These are phyloP conservation scores for Coniella vitis DNA, from an alignment of 2,329 filamentous ascomycete genomes.

Conservation along the genomic window DNA sequence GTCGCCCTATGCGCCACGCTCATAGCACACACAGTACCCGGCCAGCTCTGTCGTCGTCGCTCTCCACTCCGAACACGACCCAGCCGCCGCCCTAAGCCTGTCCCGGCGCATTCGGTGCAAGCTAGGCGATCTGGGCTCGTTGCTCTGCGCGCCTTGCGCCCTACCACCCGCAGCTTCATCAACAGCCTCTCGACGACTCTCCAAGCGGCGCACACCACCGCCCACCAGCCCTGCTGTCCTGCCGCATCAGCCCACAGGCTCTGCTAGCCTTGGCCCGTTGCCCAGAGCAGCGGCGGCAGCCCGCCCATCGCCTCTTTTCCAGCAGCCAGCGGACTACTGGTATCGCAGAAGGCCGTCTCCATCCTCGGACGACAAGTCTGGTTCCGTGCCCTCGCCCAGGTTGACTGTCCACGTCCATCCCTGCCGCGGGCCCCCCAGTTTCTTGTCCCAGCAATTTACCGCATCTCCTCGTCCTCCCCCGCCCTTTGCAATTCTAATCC, in stretches of 20 bases:
- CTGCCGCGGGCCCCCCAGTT: slow-evolving; percentile 10
- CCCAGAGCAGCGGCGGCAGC: no score
- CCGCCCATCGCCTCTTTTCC: no score
- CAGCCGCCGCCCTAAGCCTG: background rate
- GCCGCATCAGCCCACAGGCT: no score
- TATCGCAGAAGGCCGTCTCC: no score
- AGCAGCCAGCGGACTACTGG: no score
- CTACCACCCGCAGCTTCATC: background rate
- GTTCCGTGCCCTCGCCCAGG: background rate
- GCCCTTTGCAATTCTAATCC: slow-evolving; percentile 12
- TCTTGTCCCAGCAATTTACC: slow-evolving; percentile 14
- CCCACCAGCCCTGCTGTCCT: no score
- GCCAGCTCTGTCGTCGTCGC: no score
- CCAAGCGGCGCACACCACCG: no score
- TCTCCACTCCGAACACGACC: no score
- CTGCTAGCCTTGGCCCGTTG: no score
- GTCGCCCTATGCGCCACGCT: background rate
- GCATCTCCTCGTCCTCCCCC: slow-evolving; percentile 7
- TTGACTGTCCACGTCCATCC: slow-evolving; percentile 8
- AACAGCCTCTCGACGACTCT: no score
- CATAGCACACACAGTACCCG: no score
- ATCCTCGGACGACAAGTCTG: slow-evolving; percentile 1
- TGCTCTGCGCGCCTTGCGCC: background rate
- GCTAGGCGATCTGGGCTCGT: background rate
- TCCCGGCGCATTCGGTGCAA: background rate